Percentiles rank a stretch among this genome's conserved stretches.
Evolutionary conservation across 2,329 filamentous ascomycete species (phyloP).

Genomic region (Cordyceps farinosa): DNA sequence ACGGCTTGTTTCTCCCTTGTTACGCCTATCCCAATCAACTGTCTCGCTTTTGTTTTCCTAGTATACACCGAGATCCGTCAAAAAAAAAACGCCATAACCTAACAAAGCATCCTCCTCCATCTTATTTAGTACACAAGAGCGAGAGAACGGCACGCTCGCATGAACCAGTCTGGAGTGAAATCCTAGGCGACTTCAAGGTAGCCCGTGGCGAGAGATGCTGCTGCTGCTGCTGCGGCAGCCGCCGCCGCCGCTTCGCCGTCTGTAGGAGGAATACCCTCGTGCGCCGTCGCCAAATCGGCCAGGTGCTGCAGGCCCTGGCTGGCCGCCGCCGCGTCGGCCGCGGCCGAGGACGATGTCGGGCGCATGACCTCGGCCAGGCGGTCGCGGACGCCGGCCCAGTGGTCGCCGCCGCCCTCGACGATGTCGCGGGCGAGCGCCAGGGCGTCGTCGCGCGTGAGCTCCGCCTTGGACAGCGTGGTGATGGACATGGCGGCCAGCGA

Average conservation of each 20-base stretch:
- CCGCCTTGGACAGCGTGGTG: constrained; percentile 53
- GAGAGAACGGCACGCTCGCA: not conserved
- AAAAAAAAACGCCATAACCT: too few relatives aligned
- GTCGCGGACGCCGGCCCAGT: constrained; percentile 57
- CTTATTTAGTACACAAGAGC: not conserved
- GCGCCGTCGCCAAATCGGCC: constrained; percentile 53
- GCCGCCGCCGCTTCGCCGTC: constrained; percentile 22
- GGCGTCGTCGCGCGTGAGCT: constrained; percentile 56
- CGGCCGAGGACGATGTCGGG: constrained; percentile 32
- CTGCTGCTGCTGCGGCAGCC: constrained; percentile 27
- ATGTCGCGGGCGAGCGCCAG: constrained; percentile 53
- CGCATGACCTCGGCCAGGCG: constrained; percentile 35
- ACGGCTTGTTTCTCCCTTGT: not conserved
- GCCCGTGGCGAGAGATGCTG: constrained; percentile 33
- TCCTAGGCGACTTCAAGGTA: constrained; percentile 33
- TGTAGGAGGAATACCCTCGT: constrained; percentile 31
- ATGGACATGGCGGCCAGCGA: constrained; percentile 59
- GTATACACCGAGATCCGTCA: not conserved
- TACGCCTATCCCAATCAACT: not conserved
- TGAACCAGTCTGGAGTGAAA: not conserved
- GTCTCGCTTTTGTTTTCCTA: not conserved
- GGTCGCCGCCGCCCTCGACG: constrained; percentile 45
- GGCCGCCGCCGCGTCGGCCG: constrained; percentile 33
- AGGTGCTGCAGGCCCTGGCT: constrained; percentile 58
- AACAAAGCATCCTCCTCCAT: not conserved